These are phyloP conservation scores for Arabis hirsuta DNA, from an alignment of 345 rosid species.

Conservation along the genomic window DNA sequence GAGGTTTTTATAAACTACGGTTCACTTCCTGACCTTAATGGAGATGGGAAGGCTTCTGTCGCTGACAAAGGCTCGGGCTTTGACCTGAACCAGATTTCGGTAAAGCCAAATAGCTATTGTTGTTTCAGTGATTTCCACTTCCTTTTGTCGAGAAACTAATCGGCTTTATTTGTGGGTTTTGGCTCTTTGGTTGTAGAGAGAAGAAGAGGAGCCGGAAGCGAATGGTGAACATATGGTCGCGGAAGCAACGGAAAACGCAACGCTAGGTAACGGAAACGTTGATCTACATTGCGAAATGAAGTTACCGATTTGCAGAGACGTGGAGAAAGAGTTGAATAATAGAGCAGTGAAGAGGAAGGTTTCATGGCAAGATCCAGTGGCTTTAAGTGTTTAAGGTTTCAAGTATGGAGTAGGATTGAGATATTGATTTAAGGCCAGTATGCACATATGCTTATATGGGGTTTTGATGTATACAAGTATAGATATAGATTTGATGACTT, in stretches of 20 bases:
- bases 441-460: constrained; percentile 35
- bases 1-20: constrained; percentile 22
- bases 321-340: constrained; percentile 55
- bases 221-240: constrained; percentile 43
- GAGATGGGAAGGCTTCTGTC: constrained; percentile 49
- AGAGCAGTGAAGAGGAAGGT: constrained; percentile 85
- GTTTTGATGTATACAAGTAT: constrained; percentile 5
- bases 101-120: constrained; percentile 39
- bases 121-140: not conserved
- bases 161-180: constrained; percentile 28
- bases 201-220: constrained; percentile 70
- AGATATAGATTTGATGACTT: constrained; percentile 8
- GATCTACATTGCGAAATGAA: constrained; percentile 59
- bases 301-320: constrained; percentile 60
- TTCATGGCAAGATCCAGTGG: constrained; percentile 95
- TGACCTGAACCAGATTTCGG: constrained; percentile 91
- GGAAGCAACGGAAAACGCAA: constrained; percentile 51
- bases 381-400: constrained; percentile 63
- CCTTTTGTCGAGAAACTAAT: constrained; percentile 9
- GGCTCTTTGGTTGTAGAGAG: constrained; percentile 54
- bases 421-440: constrained; percentile 14
- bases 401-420: constrained; percentile 28
- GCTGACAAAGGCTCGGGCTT: constrained; percentile 52
- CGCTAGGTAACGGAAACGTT: constrained; percentile 47
- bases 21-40: constrained; percentile 48